Base-by-base conservation (phyloP, 352 stramenopile species). In the Pythium sukuiense region DNA sequence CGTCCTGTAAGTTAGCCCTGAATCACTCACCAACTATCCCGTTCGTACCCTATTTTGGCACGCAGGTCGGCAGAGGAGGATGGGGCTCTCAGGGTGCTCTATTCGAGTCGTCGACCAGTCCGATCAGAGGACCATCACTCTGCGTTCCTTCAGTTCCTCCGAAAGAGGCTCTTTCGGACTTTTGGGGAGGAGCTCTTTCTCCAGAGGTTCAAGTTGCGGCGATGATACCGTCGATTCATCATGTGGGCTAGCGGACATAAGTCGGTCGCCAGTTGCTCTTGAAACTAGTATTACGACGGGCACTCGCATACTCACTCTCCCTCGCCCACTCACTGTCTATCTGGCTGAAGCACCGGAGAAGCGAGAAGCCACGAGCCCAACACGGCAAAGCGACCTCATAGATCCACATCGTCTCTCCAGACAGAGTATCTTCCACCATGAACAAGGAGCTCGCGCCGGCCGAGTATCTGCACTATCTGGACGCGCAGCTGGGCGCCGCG, bases 221-320 rank as follows among this genome's bases (percentile, higher is more conserved):
- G 68, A 60, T 74, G 68, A 74, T 67, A 65, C 52, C 55, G 68
- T 30, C 68, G 68, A 67, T 70, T 74, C 68, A 74, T 70, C 62
- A 70, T 48, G 30, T 43, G 30, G 58, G 49, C 53, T 67, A 59
- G 62, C 48, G 67, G 35, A 65, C 62, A 62, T 67, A 74, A 70
- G 67, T 63, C 48, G 67, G 60, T 20, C 59, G 5, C 39, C 9
- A 24, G 26, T 45, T 11, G n/a, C 11, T 27, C 12, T 26, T 14
- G 53, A 14, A 61, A 50, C 29, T 16, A 30, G 43, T 45, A 63
- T 43, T 45, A 50, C 18, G 20, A 24, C n/a, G 4, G 43, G 43
- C 43, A 50, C 43, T 50, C 43, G 43, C 43, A 50, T 41, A 59
- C 54, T 59, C 54, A 33, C 54, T 8, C 33, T 45, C 41, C 33